Evolutionary conservation across 306 rosid genomes (phyloP).

Genomic region (Trifolium fragiferum): DNA sequence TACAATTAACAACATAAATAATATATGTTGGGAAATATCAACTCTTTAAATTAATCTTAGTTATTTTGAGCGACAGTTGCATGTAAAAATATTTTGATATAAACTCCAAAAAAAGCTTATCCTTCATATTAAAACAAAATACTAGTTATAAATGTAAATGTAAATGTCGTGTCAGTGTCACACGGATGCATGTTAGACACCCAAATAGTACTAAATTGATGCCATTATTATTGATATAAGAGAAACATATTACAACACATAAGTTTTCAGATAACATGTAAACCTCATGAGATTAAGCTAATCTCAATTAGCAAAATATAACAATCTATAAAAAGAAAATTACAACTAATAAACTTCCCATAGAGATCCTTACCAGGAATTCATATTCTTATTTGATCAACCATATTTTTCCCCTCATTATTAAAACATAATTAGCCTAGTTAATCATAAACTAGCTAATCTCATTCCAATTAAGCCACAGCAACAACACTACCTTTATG

Average conservation of each 20-base stretch:
- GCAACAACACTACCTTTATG: conserved; percentile 61
- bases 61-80: no score
- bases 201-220: conserved; percentile 2
- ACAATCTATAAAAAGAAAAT: conserved; percentile 30
- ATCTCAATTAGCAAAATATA: conserved; percentile 30
- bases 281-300: conserved; percentile 32
- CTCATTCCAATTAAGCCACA: conserved; percentile 57
- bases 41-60: no score
- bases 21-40: no score
- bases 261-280: conserved; percentile 17
- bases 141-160: no score
- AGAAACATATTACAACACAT: conserved; percentile 36
- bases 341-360: conserved; percentile 33
- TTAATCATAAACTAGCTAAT: conserved; percentile 38
- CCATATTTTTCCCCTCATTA: conserved; percentile 28
- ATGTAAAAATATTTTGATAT: no score
- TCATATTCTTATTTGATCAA: conserved; percentile 27
- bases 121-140: no score
- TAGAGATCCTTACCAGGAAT: conserved; percentile 3
- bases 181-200: neutral
- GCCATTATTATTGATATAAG: conserved; percentile 27
- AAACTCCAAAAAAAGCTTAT: no score
- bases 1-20: no score
- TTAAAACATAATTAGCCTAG: conserved; percentile 23
- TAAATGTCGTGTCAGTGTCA: no score